These are phyloP conservation scores for Casuarina cunninghamiana DNA, from an alignment of 306 rosid genomes.

Conservation along the genomic window DNA sequence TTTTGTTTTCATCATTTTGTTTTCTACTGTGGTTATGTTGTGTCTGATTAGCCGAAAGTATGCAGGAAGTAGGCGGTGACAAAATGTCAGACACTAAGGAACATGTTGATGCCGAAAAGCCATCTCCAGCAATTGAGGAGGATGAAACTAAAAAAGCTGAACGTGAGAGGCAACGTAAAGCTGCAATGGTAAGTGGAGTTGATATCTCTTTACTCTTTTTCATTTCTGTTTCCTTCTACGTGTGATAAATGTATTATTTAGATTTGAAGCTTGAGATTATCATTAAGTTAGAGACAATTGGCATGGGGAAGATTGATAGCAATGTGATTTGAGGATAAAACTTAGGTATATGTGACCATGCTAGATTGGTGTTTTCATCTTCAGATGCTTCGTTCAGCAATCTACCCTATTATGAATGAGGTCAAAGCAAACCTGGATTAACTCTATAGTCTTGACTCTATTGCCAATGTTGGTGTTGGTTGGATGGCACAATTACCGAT, in stretches of 20 bases:
- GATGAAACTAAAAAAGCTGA: slow-evolving; percentile 46
- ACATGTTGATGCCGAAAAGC: slow-evolving; percentile 27
- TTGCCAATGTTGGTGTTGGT: too few species aligned
- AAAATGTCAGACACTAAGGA: slow-evolving; percentile 26
- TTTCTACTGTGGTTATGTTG: slow-evolving; percentile 11
- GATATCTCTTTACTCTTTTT: slow-evolving; percentile 4
- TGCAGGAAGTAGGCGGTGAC: slow-evolving; percentile 49
- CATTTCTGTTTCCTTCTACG: neutral
- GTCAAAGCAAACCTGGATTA: too few species aligned
- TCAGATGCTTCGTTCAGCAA: too few species aligned
- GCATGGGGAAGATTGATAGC: neutral
- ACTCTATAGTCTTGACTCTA: too few species aligned
- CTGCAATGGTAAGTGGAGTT: slow-evolving; percentile 49
- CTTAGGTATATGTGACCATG: too few species aligned
- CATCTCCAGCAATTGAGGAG: slow-evolving; percentile 28
- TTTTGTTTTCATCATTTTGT: slow-evolving; percentile 1
- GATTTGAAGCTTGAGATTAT: neutral
- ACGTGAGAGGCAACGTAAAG: slow-evolving; percentile 41
- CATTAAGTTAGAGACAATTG: neutral
- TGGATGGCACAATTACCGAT: too few species aligned
- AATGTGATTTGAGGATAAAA: neutral
- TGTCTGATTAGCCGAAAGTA: slow-evolving; percentile 6
- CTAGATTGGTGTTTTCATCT: too few species aligned
- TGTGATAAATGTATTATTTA: neutral
- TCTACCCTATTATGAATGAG: too few species aligned